Evolutionary conservation across 176 grass and related monocot genomes (phyloP).

Genomic region (Musa beccarii): DNA sequence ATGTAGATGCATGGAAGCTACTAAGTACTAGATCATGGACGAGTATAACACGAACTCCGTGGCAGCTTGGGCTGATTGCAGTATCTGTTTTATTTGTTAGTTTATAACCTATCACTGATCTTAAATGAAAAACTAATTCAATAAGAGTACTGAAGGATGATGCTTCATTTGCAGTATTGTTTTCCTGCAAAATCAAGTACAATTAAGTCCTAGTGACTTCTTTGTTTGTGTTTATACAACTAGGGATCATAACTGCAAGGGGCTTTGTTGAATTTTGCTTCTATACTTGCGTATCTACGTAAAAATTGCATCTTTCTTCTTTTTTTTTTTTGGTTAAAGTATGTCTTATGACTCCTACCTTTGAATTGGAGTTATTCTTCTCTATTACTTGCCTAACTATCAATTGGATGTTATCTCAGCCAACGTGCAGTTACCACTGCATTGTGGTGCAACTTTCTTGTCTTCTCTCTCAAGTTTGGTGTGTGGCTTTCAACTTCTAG

Average conservation of each 20-base stretch:
- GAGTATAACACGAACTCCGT: too few species aligned
- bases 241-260: background rate
- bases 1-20: background rate
- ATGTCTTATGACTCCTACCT: background rate
- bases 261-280: background rate
- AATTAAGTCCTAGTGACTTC: background rate
- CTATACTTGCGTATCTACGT: too few species aligned
- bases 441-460: conserved; percentile 97
- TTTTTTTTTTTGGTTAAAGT: background rate
- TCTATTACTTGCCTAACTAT: conserved; percentile 8
- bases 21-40: too few species aligned
- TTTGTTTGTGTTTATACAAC: background rate
- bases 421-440: conserved; percentile 88
- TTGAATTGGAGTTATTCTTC: background rate
- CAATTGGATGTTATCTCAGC: conserved; percentile 36
- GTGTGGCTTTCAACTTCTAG: conserved; percentile 95
- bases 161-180: background rate
- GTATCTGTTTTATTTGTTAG: background rate
- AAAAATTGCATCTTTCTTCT: background rate
- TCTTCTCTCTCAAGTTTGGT: conserved; percentile 93
- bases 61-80: background rate
- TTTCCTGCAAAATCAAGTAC: background rate
- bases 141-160: background rate
- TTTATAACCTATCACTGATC: background rate
- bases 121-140: background rate